Percentiles rank a stretch among this genome's conserved stretches.
Evolutionary conservation across 768 basidiomycete genomes (phyloP).

Genomic region (Collybia nuda): DNA sequence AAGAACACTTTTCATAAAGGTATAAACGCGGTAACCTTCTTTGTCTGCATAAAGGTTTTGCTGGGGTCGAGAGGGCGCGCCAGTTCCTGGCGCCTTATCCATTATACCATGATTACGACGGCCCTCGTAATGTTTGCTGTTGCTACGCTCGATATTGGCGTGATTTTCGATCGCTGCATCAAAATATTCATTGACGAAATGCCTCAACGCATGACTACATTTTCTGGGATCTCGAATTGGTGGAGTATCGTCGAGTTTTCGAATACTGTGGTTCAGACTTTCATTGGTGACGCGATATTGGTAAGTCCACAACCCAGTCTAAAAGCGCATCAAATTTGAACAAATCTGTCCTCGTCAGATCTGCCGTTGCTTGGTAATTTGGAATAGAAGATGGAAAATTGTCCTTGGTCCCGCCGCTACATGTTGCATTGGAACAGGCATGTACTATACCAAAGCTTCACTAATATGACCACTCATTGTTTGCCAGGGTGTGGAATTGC

Average conservation of each 20-base stretch:
- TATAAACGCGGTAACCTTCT: not conserved
- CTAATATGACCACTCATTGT: not conserved
- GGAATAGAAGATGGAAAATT: conserved; percentile 1
- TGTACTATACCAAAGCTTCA: not conserved
- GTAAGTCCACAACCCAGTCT: not conserved
- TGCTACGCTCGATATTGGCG: not conserved
- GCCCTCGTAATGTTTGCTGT: not conserved
- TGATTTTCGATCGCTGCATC: not conserved
- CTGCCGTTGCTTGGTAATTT: conserved; percentile 12
- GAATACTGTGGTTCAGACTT: not conserved
- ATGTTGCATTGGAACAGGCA: conserved; percentile 6
- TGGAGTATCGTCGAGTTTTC: not conserved
- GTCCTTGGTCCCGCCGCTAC: conserved; percentile 4
- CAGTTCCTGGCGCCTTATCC: not conserved
- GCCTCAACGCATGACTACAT: not conserved
- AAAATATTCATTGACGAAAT: not conserved
- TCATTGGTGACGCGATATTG: not conserved
- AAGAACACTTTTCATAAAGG: not conserved
- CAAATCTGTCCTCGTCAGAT: conserved; percentile 5
- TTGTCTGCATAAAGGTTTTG: not conserved
- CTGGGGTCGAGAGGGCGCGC: not conserved
- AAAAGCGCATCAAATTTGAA: no score
- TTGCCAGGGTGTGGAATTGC: conserved; percentile 7
- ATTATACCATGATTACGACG: not conserved
- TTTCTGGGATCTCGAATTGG: not conserved